Evolutionary conservation across 2,329 filamentous ascomycete genomes (phyloP).

Genomic region (Biscogniauxia marginata): DNA sequence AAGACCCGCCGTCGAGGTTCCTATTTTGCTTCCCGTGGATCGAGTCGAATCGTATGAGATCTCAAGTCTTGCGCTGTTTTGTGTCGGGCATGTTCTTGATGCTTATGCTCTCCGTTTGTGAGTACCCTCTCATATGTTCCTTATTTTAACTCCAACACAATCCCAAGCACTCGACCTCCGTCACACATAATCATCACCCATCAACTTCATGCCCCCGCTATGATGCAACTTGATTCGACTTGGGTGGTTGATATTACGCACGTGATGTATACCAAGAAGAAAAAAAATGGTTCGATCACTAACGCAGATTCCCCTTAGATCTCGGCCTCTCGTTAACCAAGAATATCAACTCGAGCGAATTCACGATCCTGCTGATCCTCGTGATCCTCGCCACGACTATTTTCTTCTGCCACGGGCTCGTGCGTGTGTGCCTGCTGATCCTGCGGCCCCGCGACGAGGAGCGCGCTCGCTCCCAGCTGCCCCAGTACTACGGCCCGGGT

Average conservation of each 20-base stretch:
- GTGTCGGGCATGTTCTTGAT: conserved; percentile 64
- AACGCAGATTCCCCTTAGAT: conserved; percentile 50
- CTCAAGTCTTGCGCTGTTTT: conserved; percentile 58
- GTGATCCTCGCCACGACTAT: conserved; percentile 71
- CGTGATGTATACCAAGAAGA: too few species aligned
- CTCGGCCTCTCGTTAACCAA: conserved; percentile 68
- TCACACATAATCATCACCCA: too few species aligned
- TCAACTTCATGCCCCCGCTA: too few species aligned
- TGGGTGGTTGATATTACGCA: too few species aligned
- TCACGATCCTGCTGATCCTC: conserved; percentile 78
- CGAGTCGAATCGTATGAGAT: conserved; percentile 51
- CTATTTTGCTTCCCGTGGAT: conserved; percentile 56
- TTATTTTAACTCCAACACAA: neutral
- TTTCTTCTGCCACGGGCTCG: conserved; percentile 77
- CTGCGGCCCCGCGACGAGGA: conserved; percentile 44
- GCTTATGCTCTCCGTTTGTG: conserved; percentile 64
- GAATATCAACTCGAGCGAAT: conserved; percentile 63
- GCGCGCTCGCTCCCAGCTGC: conserved; percentile 19
- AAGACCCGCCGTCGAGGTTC: conserved; percentile 41
- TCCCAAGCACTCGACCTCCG: too few species aligned
- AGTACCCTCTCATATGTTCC: conserved; percentile 33
- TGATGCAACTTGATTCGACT: neutral
- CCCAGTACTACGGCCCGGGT: conserved; percentile 44
- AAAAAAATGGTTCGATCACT: too few species aligned
- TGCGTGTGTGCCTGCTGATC: conserved; percentile 69